Base-by-base conservation (phyloP, 169 alveolate genomes). In the Fabrea salina region DNA sequence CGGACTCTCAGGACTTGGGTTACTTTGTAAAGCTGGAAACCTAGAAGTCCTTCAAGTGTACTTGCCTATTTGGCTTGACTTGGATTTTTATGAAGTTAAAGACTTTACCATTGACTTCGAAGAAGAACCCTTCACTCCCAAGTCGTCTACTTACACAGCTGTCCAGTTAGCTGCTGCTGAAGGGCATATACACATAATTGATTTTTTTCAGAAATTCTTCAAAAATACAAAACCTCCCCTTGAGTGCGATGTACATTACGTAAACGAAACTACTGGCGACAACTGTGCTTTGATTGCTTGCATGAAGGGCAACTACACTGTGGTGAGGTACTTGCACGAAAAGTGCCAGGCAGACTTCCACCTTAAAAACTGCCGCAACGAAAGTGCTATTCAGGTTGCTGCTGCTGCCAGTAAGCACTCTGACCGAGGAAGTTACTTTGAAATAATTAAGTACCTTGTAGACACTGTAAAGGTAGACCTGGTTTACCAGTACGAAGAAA, bases 241-340 rank as follows among this genome's bases (percentile, higher is more conserved):
- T 22, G 51, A 49, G 32, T 40, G 50, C 7, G 71, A 74, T 32
- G 35, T 74, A 32, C 53, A 74, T 40, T 22, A 22, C 27, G 39
- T 22, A 56, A 54, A 74, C 30, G 35, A 51, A 2, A 30, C 13
- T n/a, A 74, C 72, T 13, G 81, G 81, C 19, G 81, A 74, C 33
- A 74, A 74, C 72, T 74, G 81, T 43, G 72, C 81, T n/a, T 39
- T 74, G 19, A 74, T 74, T 37, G 70, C 81, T 19, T n/a, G 51
- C 40, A 49, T 39, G 54, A 53, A 19, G 27, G 70, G 81, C 8
- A 33, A 74, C 8, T 74, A 37, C 33, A n/a, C 51, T 53, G 37
- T 74, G 71, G 30, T 74, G 19, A 50, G 35, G 30, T 74, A 30
- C 27, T 39, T 74, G 16, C 53, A 53, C 54, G 57, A 49, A 22